Conservation (phyloP, 495 filamentous ascomycete species). For the Opeltia flavorubescens region DNA sequence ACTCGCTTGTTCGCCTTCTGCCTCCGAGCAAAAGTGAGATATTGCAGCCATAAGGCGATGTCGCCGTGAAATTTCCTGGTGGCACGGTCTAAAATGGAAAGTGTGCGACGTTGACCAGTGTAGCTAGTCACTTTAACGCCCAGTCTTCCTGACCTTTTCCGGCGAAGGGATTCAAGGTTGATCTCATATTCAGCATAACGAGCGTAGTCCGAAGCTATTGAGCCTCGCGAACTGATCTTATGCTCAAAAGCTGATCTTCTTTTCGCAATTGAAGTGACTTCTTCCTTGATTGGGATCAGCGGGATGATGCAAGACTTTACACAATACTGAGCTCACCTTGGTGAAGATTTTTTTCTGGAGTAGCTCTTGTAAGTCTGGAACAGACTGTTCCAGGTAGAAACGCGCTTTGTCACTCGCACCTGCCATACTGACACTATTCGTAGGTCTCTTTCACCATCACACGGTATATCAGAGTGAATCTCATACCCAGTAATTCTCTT, state of each 20-base stretch:
- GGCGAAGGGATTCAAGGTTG: conserved; percentile 68
- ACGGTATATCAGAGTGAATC: too few relatives aligned
- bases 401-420: conserved; percentile 83
- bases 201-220: conserved; percentile 60
- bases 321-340: conserved; percentile 33
- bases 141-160: conserved; percentile 67
- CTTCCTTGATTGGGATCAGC: conserved; percentile 38
- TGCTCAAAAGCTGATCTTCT: conserved; percentile 92
- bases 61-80: conserved; percentile 77
- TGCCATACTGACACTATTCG: conserved; percentile 59
- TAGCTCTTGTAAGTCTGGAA: conserved; percentile 80
- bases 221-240: conserved; percentile 67
- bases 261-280: conserved; percentile 73
- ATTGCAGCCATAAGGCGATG: conserved; percentile 78
- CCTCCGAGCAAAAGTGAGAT: conserved; percentile 65
- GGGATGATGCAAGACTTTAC: background rate
- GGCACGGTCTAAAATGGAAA: conserved; percentile 76
- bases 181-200: conserved; percentile 85
- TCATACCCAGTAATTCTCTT: too few relatives aligned
- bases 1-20: conserved; percentile 72
- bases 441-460: too few relatives aligned
- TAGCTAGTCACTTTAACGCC: conserved; percentile 49
- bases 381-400: conserved; percentile 81
- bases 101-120: conserved; percentile 65
- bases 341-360: conserved; percentile 79